phyloP scores from a whole-genome alignment of 2,329 filamentous ascomycete species.

The Pyricularia pennisetigena region DNA sequence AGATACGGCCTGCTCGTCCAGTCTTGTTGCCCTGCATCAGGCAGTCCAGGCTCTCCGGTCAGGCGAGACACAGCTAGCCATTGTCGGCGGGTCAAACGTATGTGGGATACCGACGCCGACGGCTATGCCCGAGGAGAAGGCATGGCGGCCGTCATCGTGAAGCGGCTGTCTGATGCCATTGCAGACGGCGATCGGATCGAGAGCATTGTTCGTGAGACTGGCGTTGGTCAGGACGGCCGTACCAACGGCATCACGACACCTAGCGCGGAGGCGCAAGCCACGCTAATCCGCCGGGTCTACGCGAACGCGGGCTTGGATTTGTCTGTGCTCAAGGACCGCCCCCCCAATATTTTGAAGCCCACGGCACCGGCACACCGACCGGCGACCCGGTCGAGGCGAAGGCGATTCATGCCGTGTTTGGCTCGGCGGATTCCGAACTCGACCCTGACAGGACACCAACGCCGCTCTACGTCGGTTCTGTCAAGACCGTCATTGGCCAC shows the following conservation, averaged over 20 bases:
- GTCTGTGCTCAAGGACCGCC: slow-evolving; percentile 17
- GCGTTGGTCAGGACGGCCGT: slow-evolving; percentile 46
- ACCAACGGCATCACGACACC: slow-evolving; percentile 48
- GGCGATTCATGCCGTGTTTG: slow-evolving; percentile 21
- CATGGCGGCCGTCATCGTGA: slow-evolving; percentile 43
- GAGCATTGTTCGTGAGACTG: slow-evolving; percentile 38
- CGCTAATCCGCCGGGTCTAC: slow-evolving; percentile 19
- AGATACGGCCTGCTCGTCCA: slow-evolving; percentile 25
- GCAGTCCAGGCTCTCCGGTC: slow-evolving; percentile 21
- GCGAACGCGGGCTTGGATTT: slow-evolving; percentile 23
- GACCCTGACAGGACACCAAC: too few relatives aligned
- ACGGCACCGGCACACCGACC: slow-evolving; percentile 43
- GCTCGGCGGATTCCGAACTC: too few relatives aligned
- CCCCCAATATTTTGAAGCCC: slow-evolving; percentile 30
- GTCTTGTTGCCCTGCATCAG: slow-evolving; percentile 20
- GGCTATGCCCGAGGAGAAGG: slow-evolving; percentile 56
- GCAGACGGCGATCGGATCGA: slow-evolving; percentile 43
- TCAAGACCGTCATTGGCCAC: slow-evolving; percentile 34
- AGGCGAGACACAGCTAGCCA: slow-evolving; percentile 19
- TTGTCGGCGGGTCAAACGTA: slow-evolving; percentile 14
- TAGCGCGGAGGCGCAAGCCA: slow-evolving; percentile 32
- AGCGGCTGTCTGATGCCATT: slow-evolving; percentile 44
- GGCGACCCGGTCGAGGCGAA: slow-evolving; percentile 43
- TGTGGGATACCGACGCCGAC: slow-evolving; percentile 26
- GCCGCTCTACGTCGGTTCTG: slow-evolving; percentile 22